Percentiles rank a stretch among this genome's conserved stretches.
Conservation (phyloP, 805 yeast genomes). For the Yamadazyma scolyti region DNA sequence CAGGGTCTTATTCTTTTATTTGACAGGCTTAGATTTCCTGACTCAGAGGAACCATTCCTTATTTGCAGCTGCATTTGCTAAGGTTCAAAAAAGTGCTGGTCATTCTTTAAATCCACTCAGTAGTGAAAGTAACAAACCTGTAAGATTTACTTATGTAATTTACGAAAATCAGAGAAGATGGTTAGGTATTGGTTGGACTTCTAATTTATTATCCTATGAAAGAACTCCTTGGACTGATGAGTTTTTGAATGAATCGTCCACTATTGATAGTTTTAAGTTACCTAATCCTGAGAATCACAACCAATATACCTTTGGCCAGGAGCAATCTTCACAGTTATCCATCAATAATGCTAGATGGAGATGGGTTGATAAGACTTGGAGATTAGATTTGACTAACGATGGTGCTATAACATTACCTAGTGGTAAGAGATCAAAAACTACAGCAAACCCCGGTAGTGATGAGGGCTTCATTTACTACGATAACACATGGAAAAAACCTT, state of each 20-base stretch:
- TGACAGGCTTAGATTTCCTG: conserved; percentile 81
- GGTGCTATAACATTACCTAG: conserved; percentile 74
- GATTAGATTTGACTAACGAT: conserved; percentile 83
- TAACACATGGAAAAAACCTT: conserved; percentile 90
- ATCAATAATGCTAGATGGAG: conserved; percentile 65
- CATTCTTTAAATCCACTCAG: conserved; percentile 17
- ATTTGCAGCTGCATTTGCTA: conserved; percentile 54
- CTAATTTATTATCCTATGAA: conserved; percentile 86
- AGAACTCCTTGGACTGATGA: conserved; percentile 98
- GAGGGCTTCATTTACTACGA: conserved; percentile 90
- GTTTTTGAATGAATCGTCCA: conserved; percentile 77
- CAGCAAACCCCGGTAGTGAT: conserved; percentile 69
- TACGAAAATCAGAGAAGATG: conserved; percentile 95
- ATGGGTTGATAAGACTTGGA: conserved; percentile 94
- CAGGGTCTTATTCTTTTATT: conserved; percentile 69
- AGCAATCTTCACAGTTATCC: conserved; percentile 19
- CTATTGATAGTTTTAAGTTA: conserved; percentile 72
- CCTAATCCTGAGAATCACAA: conserved; percentile 60
- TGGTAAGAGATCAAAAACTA: conserved; percentile 49
- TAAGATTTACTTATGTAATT: conserved; percentile 84
- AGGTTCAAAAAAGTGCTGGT: conserved; percentile 40
- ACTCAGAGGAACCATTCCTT: conserved; percentile 41
- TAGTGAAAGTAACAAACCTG: conserved; percentile 38
- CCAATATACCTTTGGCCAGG: conserved; percentile 20
- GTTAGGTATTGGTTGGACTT: conserved; percentile 98